A percentile compares a stretch with the other conserved stretches of the same genome.
Evolutionary conservation across 2,329 filamentous ascomycete genomes (phyloP).

Genomic region (Ascochyta pisi): DNA sequence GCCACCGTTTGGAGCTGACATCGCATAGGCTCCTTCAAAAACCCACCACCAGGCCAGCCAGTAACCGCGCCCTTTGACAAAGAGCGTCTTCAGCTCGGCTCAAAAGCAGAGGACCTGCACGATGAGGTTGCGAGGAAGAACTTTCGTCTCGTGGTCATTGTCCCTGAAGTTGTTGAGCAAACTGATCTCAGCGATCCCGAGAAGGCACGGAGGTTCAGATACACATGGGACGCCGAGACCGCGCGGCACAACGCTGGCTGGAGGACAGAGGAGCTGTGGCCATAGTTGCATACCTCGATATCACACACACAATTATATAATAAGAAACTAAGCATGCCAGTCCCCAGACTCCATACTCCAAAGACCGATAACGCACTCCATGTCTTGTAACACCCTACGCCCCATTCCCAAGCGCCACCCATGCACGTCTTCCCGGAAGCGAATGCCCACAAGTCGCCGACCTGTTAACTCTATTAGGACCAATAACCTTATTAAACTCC

Average conservation of each 20-base stretch:
- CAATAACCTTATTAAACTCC: too few species aligned
- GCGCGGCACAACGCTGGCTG: slow-evolving; percentile 58
- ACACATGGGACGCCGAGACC: slow-evolving; percentile 63
- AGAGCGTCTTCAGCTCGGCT: slow-evolving; percentile 57
- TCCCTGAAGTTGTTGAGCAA: slow-evolving; percentile 77
- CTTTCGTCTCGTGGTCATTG: slow-evolving; percentile 87
- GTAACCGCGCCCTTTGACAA: slow-evolving; percentile 55
- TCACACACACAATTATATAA: too few species aligned
- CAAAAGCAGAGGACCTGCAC: slow-evolving; percentile 73
- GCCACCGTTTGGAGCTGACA: not conserved
- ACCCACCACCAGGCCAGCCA: slow-evolving; percentile 58
- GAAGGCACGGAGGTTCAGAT: slow-evolving; percentile 69
- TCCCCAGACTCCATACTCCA: not conserved
- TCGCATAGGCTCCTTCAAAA: slow-evolving; percentile 66
- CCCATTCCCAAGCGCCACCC: not conserved
- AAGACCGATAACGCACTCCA: not conserved
- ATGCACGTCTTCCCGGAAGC: slow-evolving; percentile 6
- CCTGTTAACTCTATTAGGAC: not conserved
- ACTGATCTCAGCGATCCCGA: slow-evolving; percentile 73
- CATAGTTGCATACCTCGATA: slow-evolving; percentile 22
- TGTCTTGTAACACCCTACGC: not conserved
- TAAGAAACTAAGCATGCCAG: too few species aligned
- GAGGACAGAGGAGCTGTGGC: slow-evolving; percentile 57
- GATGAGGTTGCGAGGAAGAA: slow-evolving; percentile 75
- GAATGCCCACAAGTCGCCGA: slow-evolving; percentile 11